Evolutionary conservation across 1,284 basidiomycete species (phyloP).

Genomic region (Cryptococcus amylolentus): DNA sequence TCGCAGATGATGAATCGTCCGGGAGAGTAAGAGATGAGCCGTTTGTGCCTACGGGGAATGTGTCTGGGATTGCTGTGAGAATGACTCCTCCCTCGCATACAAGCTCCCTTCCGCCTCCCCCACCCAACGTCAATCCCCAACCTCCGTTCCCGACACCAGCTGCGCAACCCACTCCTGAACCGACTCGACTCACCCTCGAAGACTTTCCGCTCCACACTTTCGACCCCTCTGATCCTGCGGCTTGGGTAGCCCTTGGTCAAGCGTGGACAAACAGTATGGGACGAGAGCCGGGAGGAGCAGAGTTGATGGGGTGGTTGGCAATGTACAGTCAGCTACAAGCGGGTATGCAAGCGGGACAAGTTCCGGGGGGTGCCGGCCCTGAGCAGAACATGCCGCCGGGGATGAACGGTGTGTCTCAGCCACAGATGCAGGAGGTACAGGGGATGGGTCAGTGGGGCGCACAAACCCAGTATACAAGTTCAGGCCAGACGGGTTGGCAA

Average conservation of each 20-base stretch:
- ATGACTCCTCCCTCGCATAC: no score
- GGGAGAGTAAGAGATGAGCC: no score
- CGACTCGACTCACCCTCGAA: constrained; percentile 12
- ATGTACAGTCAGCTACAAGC: neutral
- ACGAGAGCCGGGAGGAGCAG: constrained; percentile 38
- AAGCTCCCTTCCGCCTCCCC: no score
- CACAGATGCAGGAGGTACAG: neutral
- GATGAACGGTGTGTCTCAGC: neutral
- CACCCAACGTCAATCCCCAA: neutral
- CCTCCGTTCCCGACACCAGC: neutral
- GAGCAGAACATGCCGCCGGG: neutral
- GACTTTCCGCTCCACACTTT: constrained; percentile 35
- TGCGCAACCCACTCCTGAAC: neutral
- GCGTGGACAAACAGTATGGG: constrained; percentile 40
- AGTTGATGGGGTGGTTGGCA: constrained; percentile 40
- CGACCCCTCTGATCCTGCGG: constrained; percentile 31
- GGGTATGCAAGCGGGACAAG: constrained; percentile 5
- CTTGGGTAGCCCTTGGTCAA: constrained; percentile 31
- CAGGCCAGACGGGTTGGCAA: no score
- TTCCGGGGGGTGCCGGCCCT: neutral
- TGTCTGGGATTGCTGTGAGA: no score
- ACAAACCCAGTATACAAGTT: neutral
- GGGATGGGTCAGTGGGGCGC: neutral
- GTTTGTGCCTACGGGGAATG: no score
- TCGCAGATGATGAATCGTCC: no score